Conservation (phyloP, 2,329 filamentous ascomycete species). For the Lasiodiplodia sp. region DNA sequence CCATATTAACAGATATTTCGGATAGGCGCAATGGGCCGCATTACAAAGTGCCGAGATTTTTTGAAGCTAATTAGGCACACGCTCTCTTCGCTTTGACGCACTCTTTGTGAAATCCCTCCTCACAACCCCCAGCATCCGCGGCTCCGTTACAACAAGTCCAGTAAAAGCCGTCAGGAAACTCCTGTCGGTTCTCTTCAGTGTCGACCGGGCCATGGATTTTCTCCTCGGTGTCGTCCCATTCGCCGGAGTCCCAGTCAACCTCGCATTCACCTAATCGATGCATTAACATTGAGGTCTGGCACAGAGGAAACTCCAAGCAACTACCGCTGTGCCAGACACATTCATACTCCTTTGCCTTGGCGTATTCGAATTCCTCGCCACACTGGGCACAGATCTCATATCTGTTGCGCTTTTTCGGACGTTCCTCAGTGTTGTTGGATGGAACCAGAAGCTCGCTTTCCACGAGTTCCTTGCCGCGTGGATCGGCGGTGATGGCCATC, state of each 20-base stretch:
- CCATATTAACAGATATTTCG: too few species aligned
- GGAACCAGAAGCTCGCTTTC: not conserved
- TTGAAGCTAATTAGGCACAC: not conserved
- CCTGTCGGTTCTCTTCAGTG: conserved; percentile 34
- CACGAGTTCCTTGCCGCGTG: not conserved
- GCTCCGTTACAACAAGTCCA: conserved; percentile 41
- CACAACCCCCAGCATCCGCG: conserved; percentile 33
- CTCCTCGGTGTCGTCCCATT: conserved; percentile 32
- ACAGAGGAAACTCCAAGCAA: not conserved
- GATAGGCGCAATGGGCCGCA: too few species aligned
- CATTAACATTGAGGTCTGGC: not conserved
- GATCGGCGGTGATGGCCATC: not conserved
- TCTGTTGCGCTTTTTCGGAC: not conserved
- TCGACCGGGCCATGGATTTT: conserved; percentile 38
- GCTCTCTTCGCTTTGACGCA: not conserved
- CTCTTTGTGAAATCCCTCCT: not conserved
- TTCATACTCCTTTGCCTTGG: not conserved
- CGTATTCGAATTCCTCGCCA: conserved; percentile 6
- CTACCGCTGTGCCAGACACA: conserved; percentile 9
- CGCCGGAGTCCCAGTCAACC: not conserved
- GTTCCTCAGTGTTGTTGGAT: not conserved
- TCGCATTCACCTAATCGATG: not conserved
- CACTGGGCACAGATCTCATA: conserved; percentile 7
- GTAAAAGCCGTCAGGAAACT: conserved; percentile 39
- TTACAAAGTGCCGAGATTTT: not conserved